Conservation (phyloP, 768 basidiomycete genomes). For the Lactarius vividus region DNA sequence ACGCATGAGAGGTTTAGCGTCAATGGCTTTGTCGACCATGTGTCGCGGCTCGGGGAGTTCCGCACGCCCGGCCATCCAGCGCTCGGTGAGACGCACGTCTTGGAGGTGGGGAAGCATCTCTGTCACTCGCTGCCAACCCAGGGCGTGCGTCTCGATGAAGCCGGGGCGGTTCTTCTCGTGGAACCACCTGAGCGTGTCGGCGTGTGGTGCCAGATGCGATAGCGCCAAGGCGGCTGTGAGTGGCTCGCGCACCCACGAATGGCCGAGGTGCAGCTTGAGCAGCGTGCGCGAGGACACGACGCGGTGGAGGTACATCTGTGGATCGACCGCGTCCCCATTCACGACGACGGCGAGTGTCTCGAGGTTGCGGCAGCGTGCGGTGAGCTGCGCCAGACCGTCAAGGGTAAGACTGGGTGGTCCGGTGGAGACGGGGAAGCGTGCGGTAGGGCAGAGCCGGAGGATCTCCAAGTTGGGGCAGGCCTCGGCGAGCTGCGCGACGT, state of each 20-base stretch:
- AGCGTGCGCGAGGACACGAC: conserved; percentile 61
- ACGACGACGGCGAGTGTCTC: conserved; percentile 66
- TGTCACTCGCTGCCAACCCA: conserved; percentile 64
- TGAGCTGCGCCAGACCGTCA: conserved; percentile 59
- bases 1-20: conserved; percentile 47
- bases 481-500: conserved; percentile 55
- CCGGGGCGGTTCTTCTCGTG: conserved; percentile 74
- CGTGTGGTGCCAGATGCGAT: conserved; percentile 71
- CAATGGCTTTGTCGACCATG: conserved; percentile 45
- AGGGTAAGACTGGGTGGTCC: conserved; percentile 58
- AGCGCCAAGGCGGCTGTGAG: conserved; percentile 67
- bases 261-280: conserved; percentile 69
- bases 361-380: conserved; percentile 55
- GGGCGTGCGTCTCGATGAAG: conserved; percentile 62
- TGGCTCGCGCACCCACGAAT: conserved; percentile 70
- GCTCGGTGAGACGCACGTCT: conserved; percentile 59
- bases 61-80: conserved; percentile 38
- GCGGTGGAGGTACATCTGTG: conserved; percentile 45
- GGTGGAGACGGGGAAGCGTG: conserved; percentile 55
- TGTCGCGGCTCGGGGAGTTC: conserved; percentile 30
- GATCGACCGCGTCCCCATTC: conserved; percentile 49
- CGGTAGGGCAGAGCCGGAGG: conserved; percentile 63
- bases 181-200: conserved; percentile 73
- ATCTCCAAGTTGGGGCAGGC: conserved; percentile 68
- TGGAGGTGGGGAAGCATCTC: conserved; percentile 76